Percentiles rank a stretch among this genome's conserved stretches.
Conservation (phyloP, 768 basidiomycete species). For the Mycena vitilis region DNA sequence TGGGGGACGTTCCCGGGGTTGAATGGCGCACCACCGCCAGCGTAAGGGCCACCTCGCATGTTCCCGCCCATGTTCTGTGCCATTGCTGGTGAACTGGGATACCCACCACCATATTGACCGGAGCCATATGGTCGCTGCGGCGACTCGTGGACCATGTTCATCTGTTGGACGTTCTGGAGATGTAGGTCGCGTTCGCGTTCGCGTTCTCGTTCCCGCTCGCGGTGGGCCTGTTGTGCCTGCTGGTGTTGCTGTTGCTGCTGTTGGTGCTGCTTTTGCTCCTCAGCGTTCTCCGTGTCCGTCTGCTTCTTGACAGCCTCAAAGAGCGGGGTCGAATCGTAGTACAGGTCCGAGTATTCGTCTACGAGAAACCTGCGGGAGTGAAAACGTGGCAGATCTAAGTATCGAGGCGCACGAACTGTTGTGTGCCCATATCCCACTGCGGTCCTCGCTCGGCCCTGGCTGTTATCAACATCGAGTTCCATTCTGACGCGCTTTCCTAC, state of each 20-base stretch:
- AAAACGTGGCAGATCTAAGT: slow-evolving; percentile 4
- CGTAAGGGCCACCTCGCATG: slow-evolving; percentile 36
- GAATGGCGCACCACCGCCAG: slow-evolving; percentile 46
- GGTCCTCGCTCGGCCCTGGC: slow-evolving; percentile 87
- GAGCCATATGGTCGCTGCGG: slow-evolving; percentile 37
- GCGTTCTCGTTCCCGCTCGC: slow-evolving; percentile 37
- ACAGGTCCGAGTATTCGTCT: slow-evolving; percentile 76
- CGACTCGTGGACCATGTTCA: slow-evolving; percentile 40
- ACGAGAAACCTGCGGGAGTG: slow-evolving; percentile 71
- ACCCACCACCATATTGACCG: slow-evolving; percentile 37
- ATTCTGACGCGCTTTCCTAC: slow-evolving; percentile 84
- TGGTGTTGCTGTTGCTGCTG: slow-evolving; percentile 43
- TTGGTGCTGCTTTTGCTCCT: slow-evolving; percentile 49
- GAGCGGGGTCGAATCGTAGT: slow-evolving; percentile 76
- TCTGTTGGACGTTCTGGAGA: slow-evolving; percentile 35
- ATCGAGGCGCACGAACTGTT: slow-evolving; percentile 67
- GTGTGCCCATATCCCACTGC: slow-evolving; percentile 89
- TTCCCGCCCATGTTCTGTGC: slow-evolving; percentile 38
- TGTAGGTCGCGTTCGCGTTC: slow-evolving; percentile 34
- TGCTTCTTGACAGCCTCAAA: slow-evolving; percentile 63
- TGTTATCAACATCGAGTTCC: slow-evolving; percentile 84
- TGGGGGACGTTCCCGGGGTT: slow-evolving; percentile 43
- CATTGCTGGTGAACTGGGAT: slow-evolving; percentile 39
- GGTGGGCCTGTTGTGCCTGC: slow-evolving; percentile 41
- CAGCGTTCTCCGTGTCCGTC: slow-evolving; percentile 55